Evolutionary conservation across 768 basidiomycete species (phyloP).

Genomic region (Terana coerulea): DNA sequence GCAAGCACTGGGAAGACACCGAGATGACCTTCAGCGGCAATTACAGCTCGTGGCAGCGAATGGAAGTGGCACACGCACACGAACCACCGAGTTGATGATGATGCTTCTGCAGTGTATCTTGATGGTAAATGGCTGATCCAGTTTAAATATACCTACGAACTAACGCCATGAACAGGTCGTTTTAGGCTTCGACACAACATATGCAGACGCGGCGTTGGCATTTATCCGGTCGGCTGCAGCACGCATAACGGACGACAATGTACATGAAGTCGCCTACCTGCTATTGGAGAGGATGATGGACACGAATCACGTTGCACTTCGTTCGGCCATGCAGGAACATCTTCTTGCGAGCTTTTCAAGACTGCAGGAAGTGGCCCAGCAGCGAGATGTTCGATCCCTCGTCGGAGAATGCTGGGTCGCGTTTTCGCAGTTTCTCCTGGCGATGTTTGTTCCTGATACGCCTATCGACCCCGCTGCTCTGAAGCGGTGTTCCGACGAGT

Average conservation of each 20-base stretch:
- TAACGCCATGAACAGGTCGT: conserved; percentile 1
- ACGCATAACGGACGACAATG: background rate
- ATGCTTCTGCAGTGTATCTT: conserved; percentile 7
- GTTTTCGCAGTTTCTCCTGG: conserved; percentile 54
- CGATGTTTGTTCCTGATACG: conserved; percentile 75
- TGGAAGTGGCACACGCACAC: background rate
- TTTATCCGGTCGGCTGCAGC: background rate
- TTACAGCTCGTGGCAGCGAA: background rate
- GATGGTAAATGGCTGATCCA: conserved; percentile 7
- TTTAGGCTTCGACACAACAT: background rate
- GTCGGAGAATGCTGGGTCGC: conserved; percentile 56
- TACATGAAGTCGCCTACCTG: background rate
- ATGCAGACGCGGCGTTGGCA: background rate
- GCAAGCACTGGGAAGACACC: conserved; percentile 6
- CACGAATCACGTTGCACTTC: conserved; percentile 4
- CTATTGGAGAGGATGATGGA: conserved; percentile 3
- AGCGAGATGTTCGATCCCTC: background rate
- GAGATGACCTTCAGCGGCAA: conserved; percentile 13
- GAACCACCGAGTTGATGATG: conserved; percentile 5
- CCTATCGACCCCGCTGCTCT: conserved; percentile 86
- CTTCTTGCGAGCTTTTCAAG: conserved; percentile 6
- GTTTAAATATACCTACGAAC: background rate
- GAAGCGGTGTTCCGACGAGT: conserved; percentile 41
- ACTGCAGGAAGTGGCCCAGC: background rate
- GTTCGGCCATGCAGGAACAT: conserved; percentile 1